Evolutionary conservation across 768 basidiomycete species (phyloP).

Genomic region (Cubamyces sp.): DNA sequence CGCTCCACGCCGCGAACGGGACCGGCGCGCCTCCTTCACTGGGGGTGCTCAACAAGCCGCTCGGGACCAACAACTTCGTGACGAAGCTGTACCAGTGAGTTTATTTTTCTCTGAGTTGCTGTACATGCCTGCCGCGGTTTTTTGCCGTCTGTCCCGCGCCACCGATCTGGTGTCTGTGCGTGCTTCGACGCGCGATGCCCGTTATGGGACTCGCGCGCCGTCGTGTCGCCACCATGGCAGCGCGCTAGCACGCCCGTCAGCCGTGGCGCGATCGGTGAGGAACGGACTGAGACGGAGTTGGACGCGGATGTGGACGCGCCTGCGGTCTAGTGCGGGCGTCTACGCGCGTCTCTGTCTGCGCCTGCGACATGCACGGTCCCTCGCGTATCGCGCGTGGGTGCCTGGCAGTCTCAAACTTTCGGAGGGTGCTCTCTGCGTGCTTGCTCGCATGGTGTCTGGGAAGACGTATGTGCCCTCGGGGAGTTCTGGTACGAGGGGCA

Average conservation of each 20-base stretch:
- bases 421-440: too few relatives aligned
- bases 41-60: slow-evolving; percentile 66
- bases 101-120: background rate
- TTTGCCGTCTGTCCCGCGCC: background rate
- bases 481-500: too few relatives aligned
- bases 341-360: background rate
- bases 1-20: slow-evolving; percentile 30
- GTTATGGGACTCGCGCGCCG: slow-evolving; percentile 5
- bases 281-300: background rate
- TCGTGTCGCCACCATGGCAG: slow-evolving; percentile 1
- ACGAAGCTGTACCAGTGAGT: slow-evolving; percentile 86
- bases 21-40: slow-evolving; percentile 37
- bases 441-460: too few relatives aligned
- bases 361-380: background rate
- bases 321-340: background rate
- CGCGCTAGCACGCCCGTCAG: background rate
- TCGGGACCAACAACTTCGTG: slow-evolving; percentile 80
- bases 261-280: slow-evolving; percentile 4
- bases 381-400: background rate
- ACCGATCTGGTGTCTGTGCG: background rate
- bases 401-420: background rate
- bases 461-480: too few relatives aligned
- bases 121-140: background rate
- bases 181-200: slow-evolving; percentile 6
- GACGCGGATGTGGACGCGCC: slow-evolving; percentile 1